phyloP scores from a whole-genome alignment of 2,329 filamentous ascomycete species.

The Fusarium abutilonis region DNA sequence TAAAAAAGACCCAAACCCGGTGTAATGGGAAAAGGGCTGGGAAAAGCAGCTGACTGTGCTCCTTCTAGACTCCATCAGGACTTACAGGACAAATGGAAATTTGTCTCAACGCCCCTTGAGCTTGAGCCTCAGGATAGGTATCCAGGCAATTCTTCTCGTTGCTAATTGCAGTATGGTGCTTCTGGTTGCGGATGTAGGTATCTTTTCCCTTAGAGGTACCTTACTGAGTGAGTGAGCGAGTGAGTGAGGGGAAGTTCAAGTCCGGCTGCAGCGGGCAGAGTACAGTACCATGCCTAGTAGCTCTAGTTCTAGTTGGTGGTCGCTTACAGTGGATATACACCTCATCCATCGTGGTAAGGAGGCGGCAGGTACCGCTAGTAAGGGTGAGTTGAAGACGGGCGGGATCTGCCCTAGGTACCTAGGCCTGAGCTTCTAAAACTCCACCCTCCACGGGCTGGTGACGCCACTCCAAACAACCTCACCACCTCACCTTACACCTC shows the following conservation, averaged over 20 bases:
- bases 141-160: background rate
- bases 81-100: conserved; percentile 7
- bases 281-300: too few species aligned
- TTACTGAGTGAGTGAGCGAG: too few species aligned
- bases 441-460: conserved; percentile 26
- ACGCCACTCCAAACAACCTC: conserved; percentile 33
- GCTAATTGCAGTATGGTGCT: conserved; percentile 11
- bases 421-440: conserved; percentile 20
- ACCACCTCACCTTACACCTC: conserved; percentile 26
- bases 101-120: conserved; percentile 8
- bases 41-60: conserved; percentile 38
- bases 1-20: conserved; percentile 26
- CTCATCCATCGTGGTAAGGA: conserved; percentile 10
- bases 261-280: conserved; percentile 26
- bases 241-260: conserved; percentile 42
- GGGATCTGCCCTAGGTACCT: conserved; percentile 21
- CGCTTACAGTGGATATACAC: conserved; percentile 1
- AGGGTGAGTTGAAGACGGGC: conserved; percentile 11
- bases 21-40: conserved; percentile 36
- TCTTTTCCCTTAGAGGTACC: conserved; percentile 37
- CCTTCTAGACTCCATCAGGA: conserved; percentile 15
- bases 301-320: background rate
- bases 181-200: conserved; percentile 42
- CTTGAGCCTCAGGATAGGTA: too few species aligned
- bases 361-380: conserved; percentile 24